Evolutionary conservation across 768 basidiomycete genomes (phyloP).

Genomic region (Coprinopsis strossmayeri): DNA sequence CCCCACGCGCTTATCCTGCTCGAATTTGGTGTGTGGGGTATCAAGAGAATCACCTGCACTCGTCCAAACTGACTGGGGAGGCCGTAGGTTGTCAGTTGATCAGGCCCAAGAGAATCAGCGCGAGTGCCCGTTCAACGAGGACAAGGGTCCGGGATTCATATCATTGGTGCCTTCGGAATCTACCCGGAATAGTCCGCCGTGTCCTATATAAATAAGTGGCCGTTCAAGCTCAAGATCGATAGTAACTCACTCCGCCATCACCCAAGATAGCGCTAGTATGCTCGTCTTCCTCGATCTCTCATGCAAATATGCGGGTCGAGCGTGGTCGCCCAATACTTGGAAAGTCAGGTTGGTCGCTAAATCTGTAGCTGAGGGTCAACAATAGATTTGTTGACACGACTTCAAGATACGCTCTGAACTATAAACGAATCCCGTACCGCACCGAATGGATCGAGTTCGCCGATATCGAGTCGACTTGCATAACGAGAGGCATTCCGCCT

Average conservation of each 20-base stretch:
- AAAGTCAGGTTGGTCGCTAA: slow-evolving; percentile 26
- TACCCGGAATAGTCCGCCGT: no score
- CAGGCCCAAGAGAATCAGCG: no score
- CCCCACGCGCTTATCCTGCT: no score
- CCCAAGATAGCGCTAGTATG: neutral
- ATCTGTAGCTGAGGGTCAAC: neutral
- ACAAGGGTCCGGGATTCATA: no score
- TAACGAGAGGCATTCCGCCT: slow-evolving; percentile 24
- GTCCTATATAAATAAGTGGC: no score
- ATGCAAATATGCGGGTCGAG: slow-evolving; percentile 17
- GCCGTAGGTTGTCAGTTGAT: no score
- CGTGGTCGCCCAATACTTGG: slow-evolving; percentile 33
- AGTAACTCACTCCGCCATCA: neutral
- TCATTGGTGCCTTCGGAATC: no score
- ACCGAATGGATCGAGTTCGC: slow-evolving; percentile 40
- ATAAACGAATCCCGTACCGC: slow-evolving; percentile 28
- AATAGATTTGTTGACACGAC: neutral
- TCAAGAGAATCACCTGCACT: no score
- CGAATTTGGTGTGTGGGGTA: no score
- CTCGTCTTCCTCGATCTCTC: slow-evolving; percentile 29
- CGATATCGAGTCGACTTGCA: slow-evolving; percentile 29
- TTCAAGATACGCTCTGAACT: slow-evolving; percentile 23
- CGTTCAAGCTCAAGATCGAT: neutral
- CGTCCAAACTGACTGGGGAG: no score
- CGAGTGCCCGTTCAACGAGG: no score